Evolutionary conservation across 805 yeast species (phyloP).

Genomic region (Pichia phayaonensis): DNA sequence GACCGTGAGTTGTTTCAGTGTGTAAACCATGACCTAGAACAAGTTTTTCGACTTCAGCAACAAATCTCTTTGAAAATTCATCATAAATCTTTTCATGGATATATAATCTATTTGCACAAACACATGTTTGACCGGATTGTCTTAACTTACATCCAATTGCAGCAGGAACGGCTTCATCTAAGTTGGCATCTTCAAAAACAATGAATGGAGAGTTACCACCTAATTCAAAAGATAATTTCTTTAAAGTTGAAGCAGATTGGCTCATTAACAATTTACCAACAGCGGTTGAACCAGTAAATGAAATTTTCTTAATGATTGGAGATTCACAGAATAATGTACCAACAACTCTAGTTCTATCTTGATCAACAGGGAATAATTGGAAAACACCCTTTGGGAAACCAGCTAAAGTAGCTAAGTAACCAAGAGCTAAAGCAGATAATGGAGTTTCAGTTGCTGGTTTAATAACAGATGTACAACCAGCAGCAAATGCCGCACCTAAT

Average conservation of each 20-base stretch:
- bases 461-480: conserved; percentile 67
- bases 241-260: conserved; percentile 60
- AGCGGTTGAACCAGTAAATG: conserved; percentile 92
- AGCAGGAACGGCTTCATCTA: conserved; percentile 56
- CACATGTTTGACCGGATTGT: conserved; percentile 77
- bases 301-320: conserved; percentile 77
- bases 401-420: conserved; percentile 63
- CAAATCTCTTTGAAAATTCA: conserved; percentile 44
- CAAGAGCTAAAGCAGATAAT: conserved; percentile 71
- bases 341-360: conserved; percentile 45
- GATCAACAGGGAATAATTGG: conserved; percentile 85
- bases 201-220: conserved; percentile 91
- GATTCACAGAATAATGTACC: conserved; percentile 77
- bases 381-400: conserved; percentile 87
- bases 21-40: conserved; percentile 58
- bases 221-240: conserved; percentile 75
- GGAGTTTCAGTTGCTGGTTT: conserved; percentile 79
- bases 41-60: conserved; percentile 37
- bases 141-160: conserved; percentile 63
- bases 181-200: conserved; percentile 68
- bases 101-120: conserved; percentile 67
- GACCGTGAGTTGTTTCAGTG: conserved; percentile 62
- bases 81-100: conserved; percentile 62
- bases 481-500: conserved; percentile 69
- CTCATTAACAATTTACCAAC: conserved; percentile 71